Evolutionary conservation across 345 rosid species (phyloP), one percentile per base, ranked within the genome.

Genomic region (Ailanthus altissimus): DNA sequence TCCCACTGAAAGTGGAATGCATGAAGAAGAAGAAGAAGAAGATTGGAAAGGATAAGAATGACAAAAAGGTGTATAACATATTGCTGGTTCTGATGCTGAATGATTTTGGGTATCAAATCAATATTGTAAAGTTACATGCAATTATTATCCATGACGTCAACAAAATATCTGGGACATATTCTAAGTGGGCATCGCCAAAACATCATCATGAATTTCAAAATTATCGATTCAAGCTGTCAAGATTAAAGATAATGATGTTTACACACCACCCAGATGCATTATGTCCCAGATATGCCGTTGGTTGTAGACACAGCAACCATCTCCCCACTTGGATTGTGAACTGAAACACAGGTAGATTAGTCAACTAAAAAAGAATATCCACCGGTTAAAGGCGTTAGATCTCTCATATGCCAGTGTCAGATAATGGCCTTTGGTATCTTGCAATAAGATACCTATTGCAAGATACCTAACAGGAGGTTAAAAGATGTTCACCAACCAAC

Each of bases 11-110:
- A 46, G 54, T 47, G 67, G 42, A 26, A 58, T 21, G 23, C 75
- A 38, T 8, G 46, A 69, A 7, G 14, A 51, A 0, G 49, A 20
- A 54, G 47, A 20, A 59, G 59, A 18, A n/a, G n/a, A n/a, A n/a
- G n/a, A n/a, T n/a, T n/a, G n/a, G n/a, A n/a, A n/a, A n/a, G n/a
- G 47, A 74, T 60, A 28, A 61, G 57, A 70, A 62, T 28, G 51
- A 49, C 4, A 47, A 28, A 10, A 20, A 5, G 8, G 18, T 6
- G 28, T 8, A 4, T 20, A 26, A 21, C 16, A 21, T 9, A 28
- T 18, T 26, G 67, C 8, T 16, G 45, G 45, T 12, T 18, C 20
- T 42, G 7, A 59, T 6, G 46, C 12, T 46, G 38, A 5, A 9
- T 60, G 46, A 16, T 9, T 8, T 70, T 32, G 21, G 40, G 54